Evolutionary conservation across 345 rosid genomes (phyloP), one percentile per base, ranked within the genome.

Genomic region (Citrus glauca): DNA sequence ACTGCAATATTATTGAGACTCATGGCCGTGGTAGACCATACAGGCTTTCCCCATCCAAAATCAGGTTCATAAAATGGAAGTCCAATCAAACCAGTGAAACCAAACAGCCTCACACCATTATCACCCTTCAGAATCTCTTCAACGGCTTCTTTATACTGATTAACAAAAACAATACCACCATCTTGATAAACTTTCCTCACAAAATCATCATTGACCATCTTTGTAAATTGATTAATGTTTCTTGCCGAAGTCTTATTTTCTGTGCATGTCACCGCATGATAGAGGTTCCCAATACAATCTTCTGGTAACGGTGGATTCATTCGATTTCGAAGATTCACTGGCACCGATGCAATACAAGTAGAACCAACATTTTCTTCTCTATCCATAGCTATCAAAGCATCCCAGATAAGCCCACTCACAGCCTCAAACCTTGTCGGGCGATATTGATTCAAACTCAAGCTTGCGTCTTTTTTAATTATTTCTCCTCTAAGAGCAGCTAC

Each of bases 41-140:
- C 30, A 5, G 66, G 66, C 19, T 62, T 62, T 28, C 66, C 66
- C 37, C 66, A 62, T 28, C 87, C 83, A 42, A 82, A 82, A 76
- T 82, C 85, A 48, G 73, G 50, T 2, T 82, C 79, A 7, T 79
- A 74, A 19, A 80, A 73, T 33, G 79, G 85, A 42, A 82, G 77
- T 33, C 73, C 72, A 22, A 83, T 74, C 62, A 74, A 72, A 60
- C 83, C 83, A 5, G 35, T 68, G 22, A 79, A 68, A 38, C 76
- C 62, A 55, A 72, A 70, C 40, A 61, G 20, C 61, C 40, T 59
- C n/a, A 42, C 17, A 5, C 16, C 17, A 62, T 6, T 28, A 40
- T 9, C 50, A 42, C 65, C 11, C 30, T 28, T 62, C 17, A 62
- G 0, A 28, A 62, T 27, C 13, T 14, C 66, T 62, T 62, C 66